These are phyloP conservation scores for Debaryomyces coudertii DNA, from an alignment of 1,139 yeast genomes.

Conservation along the genomic window DNA sequence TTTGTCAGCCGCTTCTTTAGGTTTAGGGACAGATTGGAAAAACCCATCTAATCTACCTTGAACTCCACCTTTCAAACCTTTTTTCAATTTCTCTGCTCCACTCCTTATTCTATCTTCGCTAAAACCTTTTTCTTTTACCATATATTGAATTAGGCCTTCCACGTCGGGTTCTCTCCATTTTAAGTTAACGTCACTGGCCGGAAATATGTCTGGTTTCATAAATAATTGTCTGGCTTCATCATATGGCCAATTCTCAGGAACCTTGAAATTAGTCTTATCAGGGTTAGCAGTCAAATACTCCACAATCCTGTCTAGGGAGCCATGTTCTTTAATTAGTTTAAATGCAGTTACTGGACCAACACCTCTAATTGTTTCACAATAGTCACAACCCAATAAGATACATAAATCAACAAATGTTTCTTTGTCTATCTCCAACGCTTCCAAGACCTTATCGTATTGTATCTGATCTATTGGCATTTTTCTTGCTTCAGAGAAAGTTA, in stretches of 20 bases:
- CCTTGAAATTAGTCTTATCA: constrained; percentile 67
- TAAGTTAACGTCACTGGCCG: constrained; percentile 61
- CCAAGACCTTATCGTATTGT: constrained; percentile 65
- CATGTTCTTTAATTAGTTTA: constrained; percentile 85
- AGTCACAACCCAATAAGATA: constrained; percentile 93
- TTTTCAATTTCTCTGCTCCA: constrained; percentile 84
- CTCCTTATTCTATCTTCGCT: constrained; percentile 87
- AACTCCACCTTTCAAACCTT: constrained; percentile 80
- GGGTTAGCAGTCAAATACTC: constrained; percentile 62
- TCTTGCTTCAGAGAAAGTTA: constrained; percentile 92
- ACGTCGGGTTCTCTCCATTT: constrained; percentile 82
- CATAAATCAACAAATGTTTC: constrained; percentile 87
- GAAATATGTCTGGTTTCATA: constrained; percentile 74
- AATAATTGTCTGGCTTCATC: constrained; percentile 86
- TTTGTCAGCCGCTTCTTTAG: constrained; percentile 22
- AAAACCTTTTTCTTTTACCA: constrained; percentile 81
- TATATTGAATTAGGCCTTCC: constrained; percentile 71
- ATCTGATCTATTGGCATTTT: constrained; percentile 92
- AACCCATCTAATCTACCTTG: constrained; percentile 95
- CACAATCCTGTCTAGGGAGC: constrained; percentile 75
- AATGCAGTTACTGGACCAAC: constrained; percentile 95
- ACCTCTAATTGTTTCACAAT: constrained; percentile 92
- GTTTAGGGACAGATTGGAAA: constrained; percentile 70
- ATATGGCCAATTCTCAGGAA: constrained; percentile 96
- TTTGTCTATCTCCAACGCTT: constrained; percentile 71